phyloP scores from a whole-genome alignment of 768 basidiomycete genomes.

The Boletus fagicola region DNA sequence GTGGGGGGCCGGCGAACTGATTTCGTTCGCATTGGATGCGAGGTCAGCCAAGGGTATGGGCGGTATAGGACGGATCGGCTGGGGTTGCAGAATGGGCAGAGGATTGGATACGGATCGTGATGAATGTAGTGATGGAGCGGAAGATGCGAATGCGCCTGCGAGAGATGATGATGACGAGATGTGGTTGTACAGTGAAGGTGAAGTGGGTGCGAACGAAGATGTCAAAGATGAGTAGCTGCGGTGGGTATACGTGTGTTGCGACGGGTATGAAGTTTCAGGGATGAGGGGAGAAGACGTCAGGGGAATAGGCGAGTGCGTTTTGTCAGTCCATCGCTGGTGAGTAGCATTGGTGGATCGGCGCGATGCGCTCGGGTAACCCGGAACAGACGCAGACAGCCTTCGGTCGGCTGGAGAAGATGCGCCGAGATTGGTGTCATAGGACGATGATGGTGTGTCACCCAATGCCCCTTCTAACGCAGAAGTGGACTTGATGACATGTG shows the following conservation, averaged over 20 bases:
- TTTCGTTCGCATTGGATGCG: constrained; percentile 22
- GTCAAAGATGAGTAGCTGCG: constrained; percentile 19
- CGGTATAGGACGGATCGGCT: constrained; percentile 36
- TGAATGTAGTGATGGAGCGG: constrained; percentile 12
- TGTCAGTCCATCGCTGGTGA: constrained; percentile 21
- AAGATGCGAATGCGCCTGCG: constrained; percentile 26
- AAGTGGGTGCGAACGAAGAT: constrained; percentile 18
- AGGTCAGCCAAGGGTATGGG: constrained; percentile 33
- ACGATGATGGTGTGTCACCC: constrained; percentile 22
- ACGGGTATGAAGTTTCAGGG: constrained; percentile 19
- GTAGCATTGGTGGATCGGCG: constrained; percentile 10
- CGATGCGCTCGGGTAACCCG: constrained; percentile 30
- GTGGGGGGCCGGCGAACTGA: neutral
- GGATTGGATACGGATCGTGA: constrained; percentile 15
- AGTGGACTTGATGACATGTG: constrained; percentile 31
- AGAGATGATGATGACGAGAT: constrained; percentile 25
- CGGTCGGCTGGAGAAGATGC: constrained; percentile 24
- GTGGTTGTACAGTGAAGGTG: constrained; percentile 23
- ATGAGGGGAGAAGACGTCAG: neutral
- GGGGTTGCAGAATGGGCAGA: constrained; percentile 33
- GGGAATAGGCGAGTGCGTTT: constrained; percentile 11
- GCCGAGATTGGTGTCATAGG: constrained; percentile 9
- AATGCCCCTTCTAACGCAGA: constrained; percentile 34
- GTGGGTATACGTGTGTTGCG: constrained; percentile 25
- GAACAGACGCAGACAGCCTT: constrained; percentile 33